Conservation (phyloP, 768 basidiomycete genomes). For the Guyanaporus albipodus region DNA sequence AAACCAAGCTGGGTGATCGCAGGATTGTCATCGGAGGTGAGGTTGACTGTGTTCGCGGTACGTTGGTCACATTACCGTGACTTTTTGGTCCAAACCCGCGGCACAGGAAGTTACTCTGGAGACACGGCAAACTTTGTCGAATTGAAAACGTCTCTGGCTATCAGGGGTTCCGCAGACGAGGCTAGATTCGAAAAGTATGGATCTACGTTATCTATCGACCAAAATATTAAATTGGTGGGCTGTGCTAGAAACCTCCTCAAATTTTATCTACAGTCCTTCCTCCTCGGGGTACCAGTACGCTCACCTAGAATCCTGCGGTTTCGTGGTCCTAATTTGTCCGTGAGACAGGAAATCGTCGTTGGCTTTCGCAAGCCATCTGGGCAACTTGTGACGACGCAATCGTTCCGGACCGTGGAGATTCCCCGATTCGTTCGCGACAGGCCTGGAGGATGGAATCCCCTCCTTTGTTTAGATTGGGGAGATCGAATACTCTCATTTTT, state of each 20-base stretch:
- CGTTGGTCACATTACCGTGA: slow-evolving; percentile 5
- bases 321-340: slow-evolving; percentile 3
- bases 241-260: slow-evolving; percentile 76
- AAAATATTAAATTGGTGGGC: slow-evolving; percentile 1
- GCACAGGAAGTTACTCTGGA: slow-evolving; percentile 56
- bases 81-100: too few relatives aligned
- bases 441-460: slow-evolving; percentile 73
- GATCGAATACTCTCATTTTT: slow-evolving; percentile 56
- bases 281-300: slow-evolving; percentile 84
- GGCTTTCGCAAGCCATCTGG: slow-evolving; percentile 85
- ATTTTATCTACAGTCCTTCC: slow-evolving; percentile 88
- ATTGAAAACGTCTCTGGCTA: slow-evolving; percentile 78
- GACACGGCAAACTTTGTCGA: slow-evolving; percentile 73
- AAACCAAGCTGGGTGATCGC: slow-evolving; percentile 72
- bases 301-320: background rate
- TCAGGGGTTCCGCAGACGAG: slow-evolving; percentile 62
- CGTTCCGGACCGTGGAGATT: slow-evolving; percentile 74
- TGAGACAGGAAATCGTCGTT: slow-evolving; percentile 69
- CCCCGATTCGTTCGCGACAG: slow-evolving; percentile 76
- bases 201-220: background rate
- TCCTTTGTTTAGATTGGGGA: slow-evolving; percentile 73
- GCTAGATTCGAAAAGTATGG: slow-evolving; percentile 74
- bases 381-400: slow-evolving; percentile 57
- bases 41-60: slow-evolving; percentile 85
- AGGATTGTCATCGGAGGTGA: slow-evolving; percentile 83